Evolutionary conservation across 73 alveolate genomes (phyloP).

Genomic region (Paramecium octaurelia): DNA sequence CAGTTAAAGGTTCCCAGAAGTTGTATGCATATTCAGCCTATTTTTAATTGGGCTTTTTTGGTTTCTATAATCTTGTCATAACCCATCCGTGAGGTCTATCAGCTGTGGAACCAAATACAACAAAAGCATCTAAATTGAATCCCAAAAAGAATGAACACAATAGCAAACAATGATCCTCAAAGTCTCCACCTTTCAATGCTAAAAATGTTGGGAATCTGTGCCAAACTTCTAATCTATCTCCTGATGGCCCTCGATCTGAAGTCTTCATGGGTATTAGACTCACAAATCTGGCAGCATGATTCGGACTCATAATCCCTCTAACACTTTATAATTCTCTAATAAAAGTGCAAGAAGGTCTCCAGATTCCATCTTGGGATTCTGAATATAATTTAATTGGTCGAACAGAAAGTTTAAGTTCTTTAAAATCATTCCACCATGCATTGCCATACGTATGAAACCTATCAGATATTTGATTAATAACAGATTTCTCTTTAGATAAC

Average conservation of each 20-base stretch:
- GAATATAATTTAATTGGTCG: constrained; percentile 33
- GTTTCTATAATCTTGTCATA: constrained; percentile 56
- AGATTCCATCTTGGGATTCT: constrained; percentile 28
- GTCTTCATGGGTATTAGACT: constrained; percentile 77
- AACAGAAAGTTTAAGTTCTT: constrained; percentile 7
- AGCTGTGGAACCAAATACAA: constrained; percentile 70
- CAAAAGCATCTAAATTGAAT: constrained; percentile 31
- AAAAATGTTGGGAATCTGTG: constrained; percentile 72
- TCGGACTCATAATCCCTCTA: constrained; percentile 62
- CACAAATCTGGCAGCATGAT: constrained; percentile 84
- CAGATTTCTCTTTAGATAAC: constrained; percentile 11
- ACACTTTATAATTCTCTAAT: constrained; percentile 9
- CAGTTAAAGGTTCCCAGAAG: constrained; percentile 38
- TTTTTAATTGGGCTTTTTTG: constrained; percentile 34
- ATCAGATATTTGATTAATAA: constrained; percentile 12
- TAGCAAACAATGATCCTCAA: constrained; percentile 32
- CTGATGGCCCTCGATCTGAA: constrained; percentile 69
- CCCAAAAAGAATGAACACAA: constrained; percentile 16
- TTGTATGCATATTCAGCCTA: not conserved
- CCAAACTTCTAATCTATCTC: constrained; percentile 83
- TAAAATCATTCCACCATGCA: constrained; percentile 52
- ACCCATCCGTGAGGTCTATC: constrained; percentile 89
- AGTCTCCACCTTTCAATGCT: constrained; percentile 38
- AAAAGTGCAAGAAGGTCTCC: constrained; percentile 37
- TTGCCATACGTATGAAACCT: constrained; percentile 42